Evolutionary conservation across 371 early-diverging fungal species (phyloP), one percentile per base, ranked within the genome.

Genomic region (Mortierella sp.): DNA sequence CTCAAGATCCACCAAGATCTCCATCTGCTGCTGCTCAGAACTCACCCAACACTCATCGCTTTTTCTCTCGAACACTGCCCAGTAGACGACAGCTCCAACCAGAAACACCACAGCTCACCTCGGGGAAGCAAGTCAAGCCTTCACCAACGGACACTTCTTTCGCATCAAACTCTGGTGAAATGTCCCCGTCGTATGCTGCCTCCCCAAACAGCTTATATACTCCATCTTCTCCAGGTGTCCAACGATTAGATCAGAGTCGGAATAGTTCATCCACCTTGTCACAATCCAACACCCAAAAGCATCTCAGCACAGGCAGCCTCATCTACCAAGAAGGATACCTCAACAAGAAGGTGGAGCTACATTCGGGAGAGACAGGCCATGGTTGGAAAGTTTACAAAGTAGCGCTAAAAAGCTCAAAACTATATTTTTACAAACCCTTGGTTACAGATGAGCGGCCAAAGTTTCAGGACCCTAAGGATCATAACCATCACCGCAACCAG

Each of bases 331-430:
- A 92, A 74, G 93, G 93, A 3, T 91, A 87, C 66, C 75, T 93
- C 26, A 90, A 88, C 77, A 91, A 91, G 78, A 91, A 91, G 75
- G 87, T 89, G 28, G 92, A 93, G 70, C 84, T 88, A 45, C 84
- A 86, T 54, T 84, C 88, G 16, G 89, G 89, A 52, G 87, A 88
- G 72, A 84, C 84, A 37, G 91, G 91, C n/a, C 90, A 93, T 60
- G 91, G 94, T 30, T 95, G 95, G 95, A 94, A 93, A 83, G 88
- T 93, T 5, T 95, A 95, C 77, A 88, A 88, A 24, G 94, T 94
- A 5, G 86, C 90, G 10, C 76, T 95, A 22, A 89, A 91, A 80
- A 95, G 94, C n/a, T 93, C 94, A 65, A 95, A 95, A 75, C 78
- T 95, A 4, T 94, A 93, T 69, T 90, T 94, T 61, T 95, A 93